A percentile compares a stretch with the other conserved stretches of the same genome.
phyloP scores from a whole-genome alignment of 2,329 filamentous ascomycete genomes.

The Sclerotinia spermophila region DNA sequence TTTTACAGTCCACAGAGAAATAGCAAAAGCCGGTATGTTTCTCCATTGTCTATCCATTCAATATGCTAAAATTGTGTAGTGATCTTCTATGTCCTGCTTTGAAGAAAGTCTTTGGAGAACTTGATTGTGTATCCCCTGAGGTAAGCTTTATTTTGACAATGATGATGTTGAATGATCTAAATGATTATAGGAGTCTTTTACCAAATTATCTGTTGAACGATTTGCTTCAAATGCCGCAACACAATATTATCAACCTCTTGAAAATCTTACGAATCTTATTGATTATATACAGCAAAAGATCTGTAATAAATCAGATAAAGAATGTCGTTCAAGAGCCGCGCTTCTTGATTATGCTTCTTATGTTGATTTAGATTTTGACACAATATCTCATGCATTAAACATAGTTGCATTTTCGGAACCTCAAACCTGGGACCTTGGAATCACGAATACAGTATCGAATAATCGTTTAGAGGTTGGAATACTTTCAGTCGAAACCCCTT shows the following conservation, averaged over 20 bases:
- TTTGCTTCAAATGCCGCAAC: slow-evolving; percentile 60
- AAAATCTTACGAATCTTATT: slow-evolving; percentile 53
- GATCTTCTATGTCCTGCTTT: slow-evolving; percentile 55
- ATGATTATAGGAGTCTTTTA: slow-evolving; percentile 54
- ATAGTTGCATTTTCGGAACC: slow-evolving; percentile 62
- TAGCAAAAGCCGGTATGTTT: slow-evolving; percentile 21
- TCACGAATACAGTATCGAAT: slow-evolving; percentile 34
- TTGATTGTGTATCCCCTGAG: slow-evolving; percentile 53
- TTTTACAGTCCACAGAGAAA: slow-evolving; percentile 48
- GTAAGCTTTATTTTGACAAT: slow-evolving; percentile 36
- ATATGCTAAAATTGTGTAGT: slow-evolving; percentile 35
- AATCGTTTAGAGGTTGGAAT: slow-evolving; percentile 78
- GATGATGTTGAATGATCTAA: slow-evolving; percentile 12
- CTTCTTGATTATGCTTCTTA: slow-evolving; percentile 53
- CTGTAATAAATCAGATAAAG: slow-evolving; percentile 46
- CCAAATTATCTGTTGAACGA: slow-evolving; percentile 54
- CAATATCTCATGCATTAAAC: slow-evolving; percentile 60
- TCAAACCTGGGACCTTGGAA: slow-evolving; percentile 25
- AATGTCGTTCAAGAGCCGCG: slow-evolving; percentile 50
- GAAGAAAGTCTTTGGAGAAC: slow-evolving; percentile 52
- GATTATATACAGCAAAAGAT: slow-evolving; percentile 50
- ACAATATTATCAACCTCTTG: slow-evolving; percentile 68
- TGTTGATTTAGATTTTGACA: slow-evolving; percentile 75
- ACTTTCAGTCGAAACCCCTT: slow-evolving; percentile 60
- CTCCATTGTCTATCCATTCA: not conserved